These are phyloP conservation scores for Podospora anserina DNA, from an alignment of 495 filamentous ascomycete genomes.

Conservation along the genomic window DNA sequence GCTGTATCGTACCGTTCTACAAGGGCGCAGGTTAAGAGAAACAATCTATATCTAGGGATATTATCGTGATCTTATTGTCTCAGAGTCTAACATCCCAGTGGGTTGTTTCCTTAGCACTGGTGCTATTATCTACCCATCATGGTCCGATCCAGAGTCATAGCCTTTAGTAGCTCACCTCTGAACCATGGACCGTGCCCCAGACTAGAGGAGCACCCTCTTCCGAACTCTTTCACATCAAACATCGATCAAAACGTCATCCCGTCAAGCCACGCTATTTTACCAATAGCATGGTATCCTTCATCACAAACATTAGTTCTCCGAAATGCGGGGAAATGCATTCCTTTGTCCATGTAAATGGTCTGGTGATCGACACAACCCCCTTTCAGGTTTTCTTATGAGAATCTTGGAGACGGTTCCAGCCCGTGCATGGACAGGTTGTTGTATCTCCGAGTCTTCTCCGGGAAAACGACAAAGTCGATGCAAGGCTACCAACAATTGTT, in stretches of 20 bases:
- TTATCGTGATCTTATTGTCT: neutral
- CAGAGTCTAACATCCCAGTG: neutral
- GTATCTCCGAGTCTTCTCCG: neutral
- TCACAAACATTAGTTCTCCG: neutral
- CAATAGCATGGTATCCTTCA: neutral
- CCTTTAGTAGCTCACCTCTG: neutral
- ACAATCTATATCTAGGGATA: neutral
- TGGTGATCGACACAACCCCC: neutral
- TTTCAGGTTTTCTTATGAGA: neutral
- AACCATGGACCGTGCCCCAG: neutral
- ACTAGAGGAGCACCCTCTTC: conserved; percentile 1
- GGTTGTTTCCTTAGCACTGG: neutral
- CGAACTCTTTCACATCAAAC: neutral
- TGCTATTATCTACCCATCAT: neutral
- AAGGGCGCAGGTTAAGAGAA: neutral
- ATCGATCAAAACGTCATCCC: neutral
- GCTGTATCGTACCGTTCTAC: neutral
- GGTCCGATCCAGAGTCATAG: neutral
- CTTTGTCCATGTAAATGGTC: neutral
- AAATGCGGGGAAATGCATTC: neutral
- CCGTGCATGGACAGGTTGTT: neutral
- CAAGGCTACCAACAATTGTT: neutral
- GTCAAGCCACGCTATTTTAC: neutral
- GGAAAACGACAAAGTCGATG: neutral
- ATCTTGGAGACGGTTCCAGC: neutral